A percentile compares a stretch with the other conserved stretches of the same genome.
Evolutionary conservation across 345 rosid species (phyloP).

Genomic region (Passiflora organensis): DNA sequence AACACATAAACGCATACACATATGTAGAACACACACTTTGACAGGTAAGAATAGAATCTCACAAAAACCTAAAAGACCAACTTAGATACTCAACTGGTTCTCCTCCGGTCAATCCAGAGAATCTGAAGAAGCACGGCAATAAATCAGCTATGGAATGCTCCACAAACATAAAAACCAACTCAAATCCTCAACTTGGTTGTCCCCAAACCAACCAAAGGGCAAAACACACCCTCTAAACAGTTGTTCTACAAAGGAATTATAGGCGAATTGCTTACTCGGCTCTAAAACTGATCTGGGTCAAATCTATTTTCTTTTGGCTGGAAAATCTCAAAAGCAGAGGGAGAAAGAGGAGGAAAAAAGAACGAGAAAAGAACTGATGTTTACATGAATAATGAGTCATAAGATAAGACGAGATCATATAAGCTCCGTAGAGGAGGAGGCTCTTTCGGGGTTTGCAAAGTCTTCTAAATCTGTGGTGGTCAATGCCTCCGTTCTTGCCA

Average conservation of each 20-base stretch:
- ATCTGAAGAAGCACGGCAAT: not conserved
- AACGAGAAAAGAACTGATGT: constrained; percentile 12
- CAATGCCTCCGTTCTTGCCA: constrained; percentile 31
- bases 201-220: constrained; percentile 14
- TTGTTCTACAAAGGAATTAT: no score
- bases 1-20: not conserved
- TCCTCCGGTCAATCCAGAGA: constrained; percentile 1
- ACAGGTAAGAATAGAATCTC: not conserved
- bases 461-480: constrained; percentile 51
- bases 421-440: constrained; percentile 31
- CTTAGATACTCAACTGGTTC: constrained; percentile 4
- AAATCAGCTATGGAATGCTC: constrained; percentile 14
- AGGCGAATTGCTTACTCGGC: constrained; percentile 49
- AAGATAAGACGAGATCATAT: constrained; percentile 26
- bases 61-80: not conserved
- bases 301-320: no score
- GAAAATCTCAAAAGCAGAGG: not conserved
- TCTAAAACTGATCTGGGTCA: constrained; percentile 44
- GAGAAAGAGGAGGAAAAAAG: constrained; percentile 6
- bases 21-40: not conserved
- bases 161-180: constrained; percentile 8
- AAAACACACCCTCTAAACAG: no score
- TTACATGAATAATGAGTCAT: constrained; percentile 9
- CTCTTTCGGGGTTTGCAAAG: constrained; percentile 48
- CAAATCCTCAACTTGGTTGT: constrained; percentile 19